phyloP scores from a whole-genome alignment of 805 yeast genomes.

The Hanseniaspora singularis region DNA sequence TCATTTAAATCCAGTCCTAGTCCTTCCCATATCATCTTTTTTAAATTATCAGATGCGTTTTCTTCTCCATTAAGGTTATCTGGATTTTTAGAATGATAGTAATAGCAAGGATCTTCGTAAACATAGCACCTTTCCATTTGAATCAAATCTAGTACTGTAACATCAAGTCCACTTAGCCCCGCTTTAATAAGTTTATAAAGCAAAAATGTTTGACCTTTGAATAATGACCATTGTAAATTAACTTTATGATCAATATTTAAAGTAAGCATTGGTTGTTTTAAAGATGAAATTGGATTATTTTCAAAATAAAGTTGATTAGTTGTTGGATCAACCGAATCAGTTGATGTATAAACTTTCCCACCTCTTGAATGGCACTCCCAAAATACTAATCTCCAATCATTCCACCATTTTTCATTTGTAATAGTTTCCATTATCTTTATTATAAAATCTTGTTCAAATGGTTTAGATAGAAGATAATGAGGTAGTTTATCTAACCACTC shows the following conservation, averaged over 20 bases:
- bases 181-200: slow-evolving; percentile 11
- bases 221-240: slow-evolving; percentile 44
- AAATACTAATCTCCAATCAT: slow-evolving; percentile 30
- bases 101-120: slow-evolving; percentile 13
- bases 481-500: slow-evolving; percentile 66
- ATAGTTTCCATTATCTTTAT: slow-evolving; percentile 45
- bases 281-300: slow-evolving; percentile 38
- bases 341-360: slow-evolving; percentile 5
- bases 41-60: background rate
- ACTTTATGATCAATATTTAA: slow-evolving; percentile 48
- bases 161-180: slow-evolving; percentile 2
- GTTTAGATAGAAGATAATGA: slow-evolving; percentile 49
- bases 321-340: background rate
- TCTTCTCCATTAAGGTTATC: background rate
- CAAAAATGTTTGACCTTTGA: slow-evolving; percentile 61
- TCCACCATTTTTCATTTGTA: slow-evolving; percentile 63
- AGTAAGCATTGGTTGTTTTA: slow-evolving; percentile 49
- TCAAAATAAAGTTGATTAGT: slow-evolving; percentile 19
- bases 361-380: slow-evolving; percentile 14
- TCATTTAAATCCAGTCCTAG: slow-evolving; percentile 12
- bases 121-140: slow-evolving; percentile 15
- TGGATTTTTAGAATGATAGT: background rate
- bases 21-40: slow-evolving; percentile 11
- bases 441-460: slow-evolving; percentile 46
- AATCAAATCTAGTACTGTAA: slow-evolving; percentile 6